Evolutionary conservation across 2,329 filamentous ascomycete species (phyloP).

Genomic region (Colletotrichum viniferum): DNA sequence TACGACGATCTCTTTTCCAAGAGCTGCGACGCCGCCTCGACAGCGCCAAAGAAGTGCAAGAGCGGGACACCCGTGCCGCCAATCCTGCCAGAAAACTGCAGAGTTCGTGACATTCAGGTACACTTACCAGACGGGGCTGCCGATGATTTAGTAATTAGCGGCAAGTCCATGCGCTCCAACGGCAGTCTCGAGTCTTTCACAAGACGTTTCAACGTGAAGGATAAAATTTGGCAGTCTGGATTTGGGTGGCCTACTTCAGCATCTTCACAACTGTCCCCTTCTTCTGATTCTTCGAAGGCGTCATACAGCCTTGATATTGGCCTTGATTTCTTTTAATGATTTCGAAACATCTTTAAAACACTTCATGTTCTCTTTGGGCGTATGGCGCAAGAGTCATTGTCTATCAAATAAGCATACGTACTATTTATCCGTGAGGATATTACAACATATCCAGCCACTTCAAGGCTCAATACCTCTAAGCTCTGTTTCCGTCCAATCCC

Average conservation of each 20-base stretch:
- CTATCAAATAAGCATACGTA: not conserved
- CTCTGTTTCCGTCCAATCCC: constrained; percentile 40
- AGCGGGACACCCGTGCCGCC: not conserved
- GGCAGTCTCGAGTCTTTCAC: not conserved
- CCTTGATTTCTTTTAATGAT: not conserved
- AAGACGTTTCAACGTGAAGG: not conserved
- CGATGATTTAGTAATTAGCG: not conserved
- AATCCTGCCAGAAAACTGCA: not conserved
- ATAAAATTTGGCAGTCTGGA: not conserved
- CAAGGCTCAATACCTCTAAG: constrained; percentile 3
- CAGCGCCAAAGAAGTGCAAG: not conserved
- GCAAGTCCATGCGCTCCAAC: not conserved
- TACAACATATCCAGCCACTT: not conserved
- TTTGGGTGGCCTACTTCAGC: not conserved
- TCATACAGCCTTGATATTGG: not conserved
- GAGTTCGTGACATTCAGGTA: not conserved
- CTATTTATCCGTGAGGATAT: not conserved
- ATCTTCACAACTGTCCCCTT: not conserved
- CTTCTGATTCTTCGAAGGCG: not conserved
- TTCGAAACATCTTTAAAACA: not conserved
- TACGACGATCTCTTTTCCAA: constrained; percentile 15
- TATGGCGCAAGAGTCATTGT: not conserved
- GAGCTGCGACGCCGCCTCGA: not conserved
- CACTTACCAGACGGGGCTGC: not conserved
- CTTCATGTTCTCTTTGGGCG: not conserved